Conservation (phyloP, 441 rosid genomes). For the Erysimum cheiri region DNA sequence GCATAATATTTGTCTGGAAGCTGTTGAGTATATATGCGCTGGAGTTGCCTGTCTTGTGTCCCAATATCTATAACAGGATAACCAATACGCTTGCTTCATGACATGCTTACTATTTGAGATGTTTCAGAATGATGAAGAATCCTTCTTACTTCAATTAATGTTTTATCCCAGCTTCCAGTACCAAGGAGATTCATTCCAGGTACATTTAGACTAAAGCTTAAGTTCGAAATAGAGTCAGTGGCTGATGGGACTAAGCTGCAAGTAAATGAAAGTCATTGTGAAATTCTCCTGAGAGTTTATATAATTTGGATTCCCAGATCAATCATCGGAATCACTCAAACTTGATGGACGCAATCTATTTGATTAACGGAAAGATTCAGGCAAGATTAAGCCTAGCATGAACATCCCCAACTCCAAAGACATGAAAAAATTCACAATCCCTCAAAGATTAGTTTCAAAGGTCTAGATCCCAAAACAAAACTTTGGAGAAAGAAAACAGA, state of each 20-base stretch:
- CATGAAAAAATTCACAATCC: too few relatives aligned
- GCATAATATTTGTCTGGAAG: conserved; percentile 94
- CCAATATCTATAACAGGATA: conserved; percentile 68
- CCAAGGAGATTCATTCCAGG: too few relatives aligned
- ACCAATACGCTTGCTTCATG: background rate
- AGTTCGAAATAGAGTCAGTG: conserved; percentile 80
- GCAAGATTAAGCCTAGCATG: too few relatives aligned
- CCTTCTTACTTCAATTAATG: conserved; percentile 67
- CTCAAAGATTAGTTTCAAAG: too few relatives aligned
- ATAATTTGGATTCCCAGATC: conserved; percentile 16
- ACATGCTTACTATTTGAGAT: background rate
- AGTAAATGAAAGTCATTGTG: background rate
- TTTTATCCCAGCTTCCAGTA: conserved; percentile 96
- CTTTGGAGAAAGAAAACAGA: too few relatives aligned
- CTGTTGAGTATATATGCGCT: conserved; percentile 70
- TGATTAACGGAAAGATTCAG: too few relatives aligned
- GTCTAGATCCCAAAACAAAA: too few relatives aligned
- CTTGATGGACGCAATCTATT: background rate
- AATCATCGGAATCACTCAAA: background rate
- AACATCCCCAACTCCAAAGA: too few relatives aligned
- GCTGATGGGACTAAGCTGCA: conserved; percentile 85
- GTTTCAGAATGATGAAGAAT: background rate
- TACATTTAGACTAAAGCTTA: conserved; percentile 87
- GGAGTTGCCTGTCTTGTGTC: conserved; percentile 85
- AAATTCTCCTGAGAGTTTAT: background rate